Percentiles rank a stretch among this genome's conserved stretches.
Conservation (phyloP, 495 filamentous ascomycete genomes). For the Aspergillus kassunensis region DNA sequence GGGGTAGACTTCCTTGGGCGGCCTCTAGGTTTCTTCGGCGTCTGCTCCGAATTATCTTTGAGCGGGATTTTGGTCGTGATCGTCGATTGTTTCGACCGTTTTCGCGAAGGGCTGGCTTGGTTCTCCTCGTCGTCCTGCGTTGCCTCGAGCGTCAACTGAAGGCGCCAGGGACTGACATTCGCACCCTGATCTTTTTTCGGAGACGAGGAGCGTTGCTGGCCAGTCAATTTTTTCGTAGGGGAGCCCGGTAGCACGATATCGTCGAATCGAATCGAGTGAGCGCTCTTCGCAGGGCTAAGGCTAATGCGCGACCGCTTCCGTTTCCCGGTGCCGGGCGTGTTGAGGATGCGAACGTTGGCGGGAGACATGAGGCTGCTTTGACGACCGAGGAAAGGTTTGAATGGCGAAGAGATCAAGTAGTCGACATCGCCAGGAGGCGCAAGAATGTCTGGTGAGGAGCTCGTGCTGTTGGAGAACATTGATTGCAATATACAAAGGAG, state of each 20-base stretch:
- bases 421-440: constrained; percentile 44
- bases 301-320: constrained; percentile 35
- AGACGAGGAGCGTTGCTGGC: constrained; percentile 31
- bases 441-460: constrained; percentile 46
- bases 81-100: constrained; percentile 36
- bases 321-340: constrained; percentile 26
- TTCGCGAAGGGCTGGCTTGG: constrained; percentile 30
- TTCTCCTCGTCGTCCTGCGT: constrained; percentile 46
- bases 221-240: constrained; percentile 34
- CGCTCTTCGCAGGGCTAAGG: constrained; percentile 36
- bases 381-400: constrained; percentile 38
- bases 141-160: constrained; percentile 55
- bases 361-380: constrained; percentile 43
- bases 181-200: constrained; percentile 38
- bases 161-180: constrained; percentile 53
- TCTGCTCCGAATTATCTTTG: constrained; percentile 43
- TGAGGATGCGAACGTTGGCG: constrained; percentile 28
- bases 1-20: constrained; percentile 46
- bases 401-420: constrained; percentile 44
- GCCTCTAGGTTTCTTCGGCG: constrained; percentile 36
- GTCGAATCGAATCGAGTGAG: constrained; percentile 43
- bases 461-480: constrained; percentile 35
- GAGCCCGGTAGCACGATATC: constrained; percentile 44
- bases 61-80: constrained; percentile 53
- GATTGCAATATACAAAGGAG: constrained; percentile 13